Conservation (phyloP, 2,329 filamentous ascomycete species). For the Coleophoma cylindrospora region DNA sequence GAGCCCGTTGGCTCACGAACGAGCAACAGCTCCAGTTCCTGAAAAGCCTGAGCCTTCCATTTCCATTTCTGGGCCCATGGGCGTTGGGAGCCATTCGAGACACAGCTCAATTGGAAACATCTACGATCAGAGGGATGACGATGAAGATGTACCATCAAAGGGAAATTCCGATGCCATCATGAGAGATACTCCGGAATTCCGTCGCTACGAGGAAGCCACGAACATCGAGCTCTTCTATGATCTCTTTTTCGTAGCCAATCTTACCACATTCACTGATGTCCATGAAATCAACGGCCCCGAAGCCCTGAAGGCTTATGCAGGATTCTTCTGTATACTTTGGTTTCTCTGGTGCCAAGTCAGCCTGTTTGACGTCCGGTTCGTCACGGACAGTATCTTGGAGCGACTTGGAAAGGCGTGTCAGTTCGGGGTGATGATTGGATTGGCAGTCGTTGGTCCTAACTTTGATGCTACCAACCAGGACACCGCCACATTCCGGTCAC, state of each 20-base stretch:
- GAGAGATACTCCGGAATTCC: constrained; percentile 2
- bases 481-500: constrained; percentile 10
- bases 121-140: not conserved
- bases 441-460: constrained; percentile 41
- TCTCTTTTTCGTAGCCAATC: constrained; percentile 55
- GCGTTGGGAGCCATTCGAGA: not conserved
- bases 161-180: not conserved
- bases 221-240: constrained; percentile 49
- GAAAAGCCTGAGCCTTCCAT: not conserved
- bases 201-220: constrained; percentile 1
- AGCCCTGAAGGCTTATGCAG: constrained; percentile 46
- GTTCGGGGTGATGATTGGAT: constrained; percentile 44
- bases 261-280: constrained; percentile 50
- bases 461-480: constrained; percentile 25
- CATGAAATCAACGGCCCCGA: constrained; percentile 46
- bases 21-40: not conserved
- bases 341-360: constrained; percentile 55
- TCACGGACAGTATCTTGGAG: constrained; percentile 48
- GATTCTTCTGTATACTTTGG: constrained; percentile 43
- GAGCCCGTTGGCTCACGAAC: not conserved
- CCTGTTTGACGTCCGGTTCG: constrained; percentile 53
- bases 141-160: not conserved
- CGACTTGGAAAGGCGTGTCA: constrained; percentile 47
- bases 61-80: not conserved
- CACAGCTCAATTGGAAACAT: not conserved